phyloP scores from a whole-genome alignment of 495 filamentous ascomycete species.

The Xylaria castorea region DNA sequence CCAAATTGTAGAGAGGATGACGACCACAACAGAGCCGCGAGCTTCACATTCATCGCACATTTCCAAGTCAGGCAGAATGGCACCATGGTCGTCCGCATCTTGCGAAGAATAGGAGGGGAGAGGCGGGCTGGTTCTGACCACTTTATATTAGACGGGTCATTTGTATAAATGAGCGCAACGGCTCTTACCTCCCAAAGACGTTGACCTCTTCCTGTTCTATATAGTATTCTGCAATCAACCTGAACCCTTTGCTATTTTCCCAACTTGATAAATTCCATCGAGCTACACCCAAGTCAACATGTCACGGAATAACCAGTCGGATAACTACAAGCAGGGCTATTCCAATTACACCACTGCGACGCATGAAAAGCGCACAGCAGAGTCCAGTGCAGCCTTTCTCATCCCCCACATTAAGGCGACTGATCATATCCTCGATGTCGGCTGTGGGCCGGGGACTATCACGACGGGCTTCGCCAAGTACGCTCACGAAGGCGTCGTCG shows the following conservation, averaged over 20 bases:
- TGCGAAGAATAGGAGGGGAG: neutral
- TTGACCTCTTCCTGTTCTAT: neutral
- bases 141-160: neutral
- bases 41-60: conserved; percentile 1
- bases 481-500: conserved; percentile 52
- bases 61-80: neutral
- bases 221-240: neutral
- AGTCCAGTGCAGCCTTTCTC: conserved; percentile 37
- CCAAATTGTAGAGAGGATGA: neutral
- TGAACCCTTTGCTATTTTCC: neutral
- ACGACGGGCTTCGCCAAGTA: conserved; percentile 57
- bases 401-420: conserved; percentile 31
- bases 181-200: neutral
- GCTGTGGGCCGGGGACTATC: conserved; percentile 64
- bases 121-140: neutral
- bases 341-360: conserved; percentile 46
- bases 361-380: conserved; percentile 40
- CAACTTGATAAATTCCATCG: neutral
- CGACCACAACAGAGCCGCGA: neutral
- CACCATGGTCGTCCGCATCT: neutral
- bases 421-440: conserved; percentile 60
- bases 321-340: conserved; percentile 44
- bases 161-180: neutral
- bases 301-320: conserved; percentile 34
- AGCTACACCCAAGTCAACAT: conserved; percentile 23